These are phyloP conservation scores for Spergularia bocconei DNA, from an alignment of 148 eudicot genomes.

Conservation along the genomic window DNA sequence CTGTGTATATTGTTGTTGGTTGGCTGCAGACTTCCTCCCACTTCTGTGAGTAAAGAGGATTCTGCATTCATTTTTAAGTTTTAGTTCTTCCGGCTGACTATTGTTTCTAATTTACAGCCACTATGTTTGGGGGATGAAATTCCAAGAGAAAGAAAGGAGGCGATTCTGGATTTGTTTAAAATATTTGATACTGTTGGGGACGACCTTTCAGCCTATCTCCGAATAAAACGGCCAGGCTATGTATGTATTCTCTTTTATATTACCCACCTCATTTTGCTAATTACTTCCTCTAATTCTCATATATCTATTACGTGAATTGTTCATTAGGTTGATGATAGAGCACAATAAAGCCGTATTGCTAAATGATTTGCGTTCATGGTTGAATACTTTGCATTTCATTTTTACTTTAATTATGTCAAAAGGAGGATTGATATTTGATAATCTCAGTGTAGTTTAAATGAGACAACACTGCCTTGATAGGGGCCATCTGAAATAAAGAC, in stretches of 20 bases:
- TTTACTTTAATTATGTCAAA: too few relatives aligned
- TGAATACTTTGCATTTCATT: too few relatives aligned
- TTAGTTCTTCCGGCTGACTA: background rate
- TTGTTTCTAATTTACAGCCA: background rate
- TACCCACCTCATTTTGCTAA: too few relatives aligned
- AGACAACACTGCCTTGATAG: too few relatives aligned
- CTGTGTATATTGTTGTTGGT: background rate
- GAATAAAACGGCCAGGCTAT: background rate
- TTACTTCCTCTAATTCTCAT: too few relatives aligned
- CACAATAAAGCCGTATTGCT: too few relatives aligned
- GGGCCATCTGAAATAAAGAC: too few relatives aligned
- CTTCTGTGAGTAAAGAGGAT: background rate
- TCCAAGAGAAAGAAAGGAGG: background rate
- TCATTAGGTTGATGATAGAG: too few relatives aligned
- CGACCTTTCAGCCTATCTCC: constrained; percentile 1
- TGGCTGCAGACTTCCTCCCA: constrained; percentile 2
- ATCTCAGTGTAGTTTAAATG: too few relatives aligned
- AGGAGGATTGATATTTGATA: too few relatives aligned
- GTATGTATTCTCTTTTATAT: background rate
- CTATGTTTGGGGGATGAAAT: background rate
- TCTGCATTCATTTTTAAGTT: background rate
- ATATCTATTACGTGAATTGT: too few relatives aligned
- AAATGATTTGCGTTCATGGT: too few relatives aligned
- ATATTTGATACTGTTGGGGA: constrained; percentile 2
- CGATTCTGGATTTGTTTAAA: background rate